Percentiles rank a stretch among this genome's conserved stretches.
These are phyloP conservation scores for Trametes meyenii DNA, from an alignment of 768 basidiomycete species.

Conservation along the genomic window DNA sequence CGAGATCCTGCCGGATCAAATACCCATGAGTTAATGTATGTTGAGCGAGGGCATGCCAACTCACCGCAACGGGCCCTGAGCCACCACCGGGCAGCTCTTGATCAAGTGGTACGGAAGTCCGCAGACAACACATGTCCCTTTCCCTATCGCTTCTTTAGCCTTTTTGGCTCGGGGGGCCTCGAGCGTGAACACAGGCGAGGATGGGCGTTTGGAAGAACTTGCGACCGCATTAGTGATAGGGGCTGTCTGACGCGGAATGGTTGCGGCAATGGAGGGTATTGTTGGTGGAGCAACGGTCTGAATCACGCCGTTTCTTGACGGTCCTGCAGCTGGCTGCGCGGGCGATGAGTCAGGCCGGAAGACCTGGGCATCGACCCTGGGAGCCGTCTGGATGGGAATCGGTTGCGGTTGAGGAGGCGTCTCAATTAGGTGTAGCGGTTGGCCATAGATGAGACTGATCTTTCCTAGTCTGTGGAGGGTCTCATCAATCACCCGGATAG, in stretches of 20 bases:
- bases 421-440: constrained; percentile 62
- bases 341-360: neutral
- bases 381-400: constrained; percentile 27
- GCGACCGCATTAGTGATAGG: constrained; percentile 16
- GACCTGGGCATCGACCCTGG: constrained; percentile 1
- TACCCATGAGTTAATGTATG: neutral
- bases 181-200: constrained; percentile 22
- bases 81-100: constrained; percentile 59
- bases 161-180: constrained; percentile 40
- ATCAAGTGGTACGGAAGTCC: constrained; percentile 47
- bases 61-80: constrained; percentile 58
- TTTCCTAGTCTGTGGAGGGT: constrained; percentile 60
- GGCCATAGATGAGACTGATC: constrained; percentile 56
- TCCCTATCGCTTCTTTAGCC: constrained; percentile 31
- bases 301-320: neutral
- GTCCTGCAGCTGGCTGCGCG: constrained; percentile 7
- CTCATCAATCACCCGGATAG: constrained; percentile 71
- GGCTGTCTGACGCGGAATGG: neutral
- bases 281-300: neutral
- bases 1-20: neutral
- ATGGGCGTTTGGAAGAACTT: constrained; percentile 36
- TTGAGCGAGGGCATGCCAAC: neutral
- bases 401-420: constrained; percentile 26
- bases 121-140: constrained; percentile 53
- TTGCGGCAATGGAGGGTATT: neutral